Conservation (phyloP, 495 filamentous ascomycete species). For the Aspergillus egyptiacus region DNA sequence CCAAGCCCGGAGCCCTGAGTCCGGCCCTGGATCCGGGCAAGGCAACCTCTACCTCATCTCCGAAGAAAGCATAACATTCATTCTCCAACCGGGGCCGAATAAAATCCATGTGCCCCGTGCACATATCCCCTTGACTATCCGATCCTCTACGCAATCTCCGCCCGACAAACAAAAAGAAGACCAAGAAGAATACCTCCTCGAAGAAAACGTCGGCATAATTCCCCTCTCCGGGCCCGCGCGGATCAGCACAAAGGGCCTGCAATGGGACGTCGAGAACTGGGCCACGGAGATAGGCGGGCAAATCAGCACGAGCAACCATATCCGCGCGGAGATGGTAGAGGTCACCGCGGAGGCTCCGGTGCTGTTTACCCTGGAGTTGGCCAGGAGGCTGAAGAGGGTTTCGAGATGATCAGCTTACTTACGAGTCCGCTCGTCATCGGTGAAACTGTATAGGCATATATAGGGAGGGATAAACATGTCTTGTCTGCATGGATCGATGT, state of each 20-base stretch:
- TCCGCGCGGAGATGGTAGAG: constrained; percentile 50
- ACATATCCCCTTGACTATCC: too few relatives aligned
- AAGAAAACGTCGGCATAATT: constrained; percentile 75
- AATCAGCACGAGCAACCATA: constrained; percentile 91
- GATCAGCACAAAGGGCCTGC: constrained; percentile 72
- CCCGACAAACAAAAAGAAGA: constrained; percentile 5
- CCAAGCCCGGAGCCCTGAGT: constrained; percentile 1
- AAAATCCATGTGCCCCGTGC: constrained; percentile 58
- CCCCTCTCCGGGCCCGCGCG: constrained; percentile 66
- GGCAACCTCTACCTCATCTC: constrained; percentile 70
- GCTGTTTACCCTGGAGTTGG: constrained; percentile 80
- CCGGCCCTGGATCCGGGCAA: constrained; percentile 7
- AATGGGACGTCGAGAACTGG: constrained; percentile 86
- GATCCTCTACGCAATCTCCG: constrained; percentile 1
- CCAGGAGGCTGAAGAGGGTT: constrained; percentile 33
- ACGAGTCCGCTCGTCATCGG: too few relatives aligned
- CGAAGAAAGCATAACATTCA: constrained; percentile 70
- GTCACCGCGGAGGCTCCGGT: constrained; percentile 64
- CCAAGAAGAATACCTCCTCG: constrained; percentile 32
- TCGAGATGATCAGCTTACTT: too few relatives aligned
- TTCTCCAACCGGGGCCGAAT: constrained; percentile 64
- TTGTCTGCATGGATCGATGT: too few relatives aligned
- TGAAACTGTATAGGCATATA: too few relatives aligned
- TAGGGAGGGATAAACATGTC: too few relatives aligned
- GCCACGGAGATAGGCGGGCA: constrained; percentile 73